Evolutionary conservation across 257 asterid species (phyloP).

Genomic region (Cynanchum wilfordii): DNA sequence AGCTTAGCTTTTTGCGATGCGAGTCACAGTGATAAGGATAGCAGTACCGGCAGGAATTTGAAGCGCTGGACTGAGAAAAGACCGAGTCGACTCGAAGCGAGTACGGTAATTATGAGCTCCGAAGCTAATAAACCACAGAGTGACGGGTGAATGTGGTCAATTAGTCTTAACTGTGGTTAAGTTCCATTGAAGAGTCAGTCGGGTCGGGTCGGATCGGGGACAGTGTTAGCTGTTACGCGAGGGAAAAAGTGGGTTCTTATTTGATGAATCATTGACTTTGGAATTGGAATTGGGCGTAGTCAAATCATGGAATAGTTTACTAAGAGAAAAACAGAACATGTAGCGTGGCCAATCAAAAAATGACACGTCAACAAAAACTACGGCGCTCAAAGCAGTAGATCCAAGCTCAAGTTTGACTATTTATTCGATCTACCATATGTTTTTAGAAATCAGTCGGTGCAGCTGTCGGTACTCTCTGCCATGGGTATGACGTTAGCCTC

Average conservation of each 20-base stretch:
- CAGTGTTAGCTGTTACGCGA: not conserved
- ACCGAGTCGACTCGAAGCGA: constrained; percentile 1
- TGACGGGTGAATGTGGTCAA: constrained; percentile 12
- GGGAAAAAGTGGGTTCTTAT: not conserved
- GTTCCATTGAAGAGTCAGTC: no score
- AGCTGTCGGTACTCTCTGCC: constrained; percentile 2
- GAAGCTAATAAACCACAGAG: not conserved
- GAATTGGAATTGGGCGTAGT: not conserved
- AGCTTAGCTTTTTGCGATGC: not conserved
- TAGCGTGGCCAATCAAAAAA: not conserved
- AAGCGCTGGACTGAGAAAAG: not conserved
- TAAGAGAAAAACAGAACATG: not conserved
- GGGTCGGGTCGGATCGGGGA: not conserved
- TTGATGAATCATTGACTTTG: not conserved
- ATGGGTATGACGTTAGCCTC: not conserved
- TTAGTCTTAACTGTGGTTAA: constrained; percentile 14
- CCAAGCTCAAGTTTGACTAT: not conserved
- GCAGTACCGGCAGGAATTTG: not conserved
- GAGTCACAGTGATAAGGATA: not conserved
- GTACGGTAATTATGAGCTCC: not conserved
- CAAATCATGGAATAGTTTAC: not conserved
- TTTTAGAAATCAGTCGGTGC: constrained; percentile 2
- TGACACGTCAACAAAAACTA: not conserved
- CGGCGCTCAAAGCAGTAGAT: not conserved
- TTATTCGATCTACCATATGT: not conserved